A percentile compares a stretch with the other conserved stretches of the same genome.
Evolutionary conservation across 2,329 filamentous ascomycete species (phyloP).

Genomic region (Fusarium nurragi): DNA sequence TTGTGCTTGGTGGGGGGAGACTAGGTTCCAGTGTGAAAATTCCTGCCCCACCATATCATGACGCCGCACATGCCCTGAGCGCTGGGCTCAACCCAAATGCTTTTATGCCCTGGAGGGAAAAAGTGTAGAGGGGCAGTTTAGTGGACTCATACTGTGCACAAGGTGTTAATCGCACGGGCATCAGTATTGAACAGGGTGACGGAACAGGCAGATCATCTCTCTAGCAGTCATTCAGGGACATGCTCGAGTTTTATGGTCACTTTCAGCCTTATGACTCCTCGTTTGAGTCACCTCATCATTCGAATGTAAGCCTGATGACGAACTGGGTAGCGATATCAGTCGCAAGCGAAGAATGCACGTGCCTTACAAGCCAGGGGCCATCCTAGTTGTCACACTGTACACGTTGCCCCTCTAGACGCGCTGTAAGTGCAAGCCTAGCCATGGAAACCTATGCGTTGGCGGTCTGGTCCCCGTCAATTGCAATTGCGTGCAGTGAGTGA

Average conservation of each 20-base stretch:
- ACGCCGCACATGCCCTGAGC: conserved; percentile 37
- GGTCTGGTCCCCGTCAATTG: background rate
- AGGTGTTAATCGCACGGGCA: background rate
- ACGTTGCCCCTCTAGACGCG: conserved; percentile 28
- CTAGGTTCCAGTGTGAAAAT: conserved; percentile 50
- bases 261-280: conserved; percentile 4
- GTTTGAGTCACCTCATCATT: background rate
- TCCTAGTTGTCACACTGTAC: conserved; percentile 35
- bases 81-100: background rate
- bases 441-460: conserved; percentile 14
- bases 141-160: conserved; percentile 16
- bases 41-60: conserved; percentile 53
- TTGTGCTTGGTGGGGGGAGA: conserved; percentile 40
- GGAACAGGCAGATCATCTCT: conserved; percentile 10
- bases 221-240: no score
- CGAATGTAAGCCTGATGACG: conserved; percentile 9
- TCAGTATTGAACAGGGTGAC: background rate
- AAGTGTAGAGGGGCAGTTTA: conserved; percentile 41
- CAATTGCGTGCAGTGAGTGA: conserved; percentile 33
- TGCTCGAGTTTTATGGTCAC: background rate
- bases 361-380: conserved; percentile 26
- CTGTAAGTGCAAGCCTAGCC: conserved; percentile 13
- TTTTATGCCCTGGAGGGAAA: conserved; percentile 11
- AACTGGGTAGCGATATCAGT: conserved; percentile 20
- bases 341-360: conserved; percentile 25